Evolutionary conservation across 2,329 filamentous ascomycete species (phyloP), one percentile per base, ranked within the genome.

Genomic region (Davidsoniella eucalypti): DNA sequence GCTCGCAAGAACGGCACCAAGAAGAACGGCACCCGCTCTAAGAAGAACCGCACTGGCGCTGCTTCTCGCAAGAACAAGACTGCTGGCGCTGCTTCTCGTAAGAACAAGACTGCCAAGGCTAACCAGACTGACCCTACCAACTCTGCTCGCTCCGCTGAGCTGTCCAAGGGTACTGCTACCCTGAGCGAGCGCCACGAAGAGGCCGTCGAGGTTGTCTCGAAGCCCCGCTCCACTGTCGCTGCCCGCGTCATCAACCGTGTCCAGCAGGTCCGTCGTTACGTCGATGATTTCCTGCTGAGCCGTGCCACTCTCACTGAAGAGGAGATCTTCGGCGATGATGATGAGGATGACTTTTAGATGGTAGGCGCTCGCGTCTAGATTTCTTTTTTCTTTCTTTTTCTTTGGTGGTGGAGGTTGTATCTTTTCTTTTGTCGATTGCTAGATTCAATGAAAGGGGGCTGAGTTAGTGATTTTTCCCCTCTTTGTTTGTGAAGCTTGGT

Each of bases 331-430:
- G 42, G 47, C 5, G 51, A 52, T n/a, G 42, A 52, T 18, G 51
- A 49, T 10, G 51, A 50, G 9, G 47, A 45, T 25, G 48, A 50
- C 41, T 50, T 50, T 25, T 50, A 50, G 42, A 40, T 44, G 21
- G 25, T 21, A 33, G 44, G 44, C 44, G 17, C n/a, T 38, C 29
- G 26, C 16, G 29, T 18, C 38, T n/a, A 38, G 44, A 44, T 26
- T 44, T 5, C 8, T 29, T 14, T n/a, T 23, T 10, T n/a, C 12
- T 38, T 17, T 3, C 29, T 16, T 17, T 37, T 21, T 21, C 21
- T 21, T 37, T 10, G 0, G 8, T 47, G n/a, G 16, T 25, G 36
- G 39, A 12, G 42, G 17, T 29, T 12, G 41, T 8, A 29, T 33
- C 25, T 49, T 41, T 26, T 40, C 38, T 42, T 49, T 16, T 47